A percentile compares a stretch with the other conserved stretches of the same genome.
Evolutionary conservation across 2,329 filamentous ascomycete species (phyloP).

Genomic region (Chrysoporthe puriensis): DNA sequence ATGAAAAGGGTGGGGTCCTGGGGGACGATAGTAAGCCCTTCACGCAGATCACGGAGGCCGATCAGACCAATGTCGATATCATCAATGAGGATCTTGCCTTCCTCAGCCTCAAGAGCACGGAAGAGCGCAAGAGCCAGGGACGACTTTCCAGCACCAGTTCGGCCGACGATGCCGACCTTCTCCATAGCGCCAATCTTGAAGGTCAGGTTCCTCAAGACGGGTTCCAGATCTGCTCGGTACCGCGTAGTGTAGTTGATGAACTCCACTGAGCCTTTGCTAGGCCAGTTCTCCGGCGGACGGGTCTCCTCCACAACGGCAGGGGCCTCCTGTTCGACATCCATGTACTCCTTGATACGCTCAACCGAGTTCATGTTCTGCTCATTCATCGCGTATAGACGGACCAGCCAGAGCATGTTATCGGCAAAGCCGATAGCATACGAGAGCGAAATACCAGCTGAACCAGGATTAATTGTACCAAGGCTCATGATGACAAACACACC

Average conservation of each 20-base stretch:
- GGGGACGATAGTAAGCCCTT: constrained; percentile 95
- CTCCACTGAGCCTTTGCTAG: constrained; percentile 80
- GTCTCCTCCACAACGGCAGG: constrained; percentile 75
- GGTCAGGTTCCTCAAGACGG: constrained; percentile 79
- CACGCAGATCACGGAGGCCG: constrained; percentile 88
- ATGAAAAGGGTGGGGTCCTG: constrained; percentile 96
- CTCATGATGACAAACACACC: constrained; percentile 88
- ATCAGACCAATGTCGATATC: constrained; percentile 88
- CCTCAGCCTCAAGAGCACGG: constrained; percentile 88
- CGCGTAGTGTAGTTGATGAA: constrained; percentile 89
- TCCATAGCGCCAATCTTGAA: constrained; percentile 86
- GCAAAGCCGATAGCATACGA: constrained; percentile 97
- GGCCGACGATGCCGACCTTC: constrained; percentile 94
- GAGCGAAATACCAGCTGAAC: constrained; percentile 88
- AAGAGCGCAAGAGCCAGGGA: constrained; percentile 92
- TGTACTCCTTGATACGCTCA: constrained; percentile 95
- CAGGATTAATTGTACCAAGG: constrained; percentile 82
- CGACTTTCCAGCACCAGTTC: constrained; percentile 95
- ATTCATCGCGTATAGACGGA: constrained; percentile 89
- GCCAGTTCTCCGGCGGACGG: constrained; percentile 81
- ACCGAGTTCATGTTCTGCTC: constrained; percentile 99
- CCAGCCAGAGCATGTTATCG: constrained; percentile 95
- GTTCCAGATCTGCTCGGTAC: constrained; percentile 85
- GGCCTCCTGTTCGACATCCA: constrained; percentile 95
- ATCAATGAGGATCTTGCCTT: constrained; percentile 88